Conservation (phyloP, 108 stramenopile species). For the Conticribra guillardii region DNA sequence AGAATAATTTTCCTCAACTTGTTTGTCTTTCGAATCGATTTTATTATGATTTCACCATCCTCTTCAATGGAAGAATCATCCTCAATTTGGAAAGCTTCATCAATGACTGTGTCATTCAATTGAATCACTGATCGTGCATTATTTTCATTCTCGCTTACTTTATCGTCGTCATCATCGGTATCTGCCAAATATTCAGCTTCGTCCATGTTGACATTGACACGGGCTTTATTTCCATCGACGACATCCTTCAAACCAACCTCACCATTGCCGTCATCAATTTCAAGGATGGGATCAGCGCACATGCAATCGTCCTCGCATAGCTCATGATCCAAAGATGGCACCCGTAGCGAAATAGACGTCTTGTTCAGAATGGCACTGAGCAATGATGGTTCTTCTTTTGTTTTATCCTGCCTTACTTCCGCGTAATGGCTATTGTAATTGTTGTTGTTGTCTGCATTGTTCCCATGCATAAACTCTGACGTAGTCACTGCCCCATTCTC, state of each 20-base stretch:
- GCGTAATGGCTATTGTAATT: not conserved
- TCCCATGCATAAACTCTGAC: not conserved
- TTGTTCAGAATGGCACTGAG: conserved; percentile 41
- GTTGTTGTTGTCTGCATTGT: not conserved
- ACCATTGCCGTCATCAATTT: conserved; percentile 44
- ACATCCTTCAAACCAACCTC: conserved; percentile 15
- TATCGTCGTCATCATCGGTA: conserved; percentile 12
- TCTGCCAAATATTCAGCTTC: not conserved
- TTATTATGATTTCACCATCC: conserved; percentile 3
- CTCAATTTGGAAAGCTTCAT: conserved; percentile 8
- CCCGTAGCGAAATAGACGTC: conserved; percentile 17
- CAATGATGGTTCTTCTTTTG: conserved; percentile 19
- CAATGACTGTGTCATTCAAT: too few species aligned
- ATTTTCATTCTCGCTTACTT: too few species aligned
- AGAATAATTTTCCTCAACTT: conserved; percentile 12
- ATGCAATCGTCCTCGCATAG: conserved; percentile 41
- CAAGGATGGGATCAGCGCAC: conserved; percentile 48
- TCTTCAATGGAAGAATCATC: conserved; percentile 16
- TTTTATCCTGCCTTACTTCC: not conserved
- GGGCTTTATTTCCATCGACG: conserved; percentile 18
- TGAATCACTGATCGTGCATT: too few species aligned
- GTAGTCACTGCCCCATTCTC: not conserved
- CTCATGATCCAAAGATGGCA: conserved; percentile 21
- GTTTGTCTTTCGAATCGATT: not conserved
- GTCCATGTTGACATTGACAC: not conserved